phyloP scores from a whole-genome alignment of 2,329 filamentous ascomycete species.

The Aspergillus fischeri region DNA sequence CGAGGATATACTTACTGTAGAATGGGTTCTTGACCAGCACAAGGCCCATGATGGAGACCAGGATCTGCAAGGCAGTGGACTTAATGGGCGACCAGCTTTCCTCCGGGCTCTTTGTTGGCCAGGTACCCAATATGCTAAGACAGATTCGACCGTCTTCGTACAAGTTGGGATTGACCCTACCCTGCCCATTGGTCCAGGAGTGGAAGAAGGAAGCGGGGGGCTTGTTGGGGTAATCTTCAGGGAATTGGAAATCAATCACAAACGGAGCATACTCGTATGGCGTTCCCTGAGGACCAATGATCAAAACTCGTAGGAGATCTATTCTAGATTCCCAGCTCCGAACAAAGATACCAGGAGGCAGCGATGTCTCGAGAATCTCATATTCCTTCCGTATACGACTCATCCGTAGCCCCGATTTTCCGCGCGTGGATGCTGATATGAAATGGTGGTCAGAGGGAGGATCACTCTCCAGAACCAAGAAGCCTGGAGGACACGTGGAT shows the following conservation, averaged over 20 bases:
- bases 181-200: constrained; percentile 52
- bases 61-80: constrained; percentile 54
- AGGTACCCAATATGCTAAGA: constrained; percentile 56
- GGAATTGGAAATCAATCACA: constrained; percentile 56
- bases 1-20: constrained; percentile 44
- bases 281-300: constrained; percentile 56
- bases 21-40: constrained; percentile 58
- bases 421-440: constrained; percentile 22
- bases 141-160: constrained; percentile 62
- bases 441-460: constrained; percentile 45
- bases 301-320: constrained; percentile 55
- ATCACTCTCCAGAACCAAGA: constrained; percentile 39
- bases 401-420: constrained; percentile 20
- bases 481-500: constrained; percentile 25
- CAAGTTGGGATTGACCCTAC: constrained; percentile 58
- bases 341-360: constrained; percentile 55
- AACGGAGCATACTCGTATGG: constrained; percentile 60
- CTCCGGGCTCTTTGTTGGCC: constrained; percentile 50
- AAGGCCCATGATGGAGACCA: constrained; percentile 55
- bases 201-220: constrained; percentile 57
- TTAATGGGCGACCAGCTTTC: constrained; percentile 52
- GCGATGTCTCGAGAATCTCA: constrained; percentile 50
- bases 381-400: constrained; percentile 56
- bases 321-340: constrained; percentile 57
- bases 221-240: constrained; percentile 46